Percentiles rank a stretch among this genome's conserved stretches.
Conservation (phyloP, 495 filamentous ascomycete species). For the Hypoxylon lenormandii region DNA sequence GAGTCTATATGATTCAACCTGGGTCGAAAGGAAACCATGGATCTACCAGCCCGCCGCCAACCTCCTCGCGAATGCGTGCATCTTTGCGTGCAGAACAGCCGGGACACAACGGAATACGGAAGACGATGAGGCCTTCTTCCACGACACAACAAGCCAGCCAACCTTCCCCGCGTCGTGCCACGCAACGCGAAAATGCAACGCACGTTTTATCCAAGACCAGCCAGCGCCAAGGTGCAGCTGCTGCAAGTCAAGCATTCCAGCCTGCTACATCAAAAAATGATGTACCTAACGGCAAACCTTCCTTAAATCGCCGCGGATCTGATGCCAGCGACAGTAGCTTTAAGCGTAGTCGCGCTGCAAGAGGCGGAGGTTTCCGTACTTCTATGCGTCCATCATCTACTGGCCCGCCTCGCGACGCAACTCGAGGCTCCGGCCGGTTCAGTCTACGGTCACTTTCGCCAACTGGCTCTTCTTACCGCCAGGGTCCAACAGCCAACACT, state of each 20-base stretch:
- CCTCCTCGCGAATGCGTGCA: constrained; percentile 52
- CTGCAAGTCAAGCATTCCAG: constrained; percentile 18
- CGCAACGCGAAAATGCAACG: constrained; percentile 24
- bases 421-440: constrained; percentile 50
- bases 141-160: constrained; percentile 33
- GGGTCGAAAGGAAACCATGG: constrained; percentile 53
- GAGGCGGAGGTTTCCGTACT: constrained; percentile 47
- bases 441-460: constrained; percentile 59
- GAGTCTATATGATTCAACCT: constrained; percentile 58
- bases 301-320: constrained; percentile 56
- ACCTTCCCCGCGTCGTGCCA: constrained; percentile 22
- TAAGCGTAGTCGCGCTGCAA: constrained; percentile 52
- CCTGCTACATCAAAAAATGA: constrained; percentile 19
- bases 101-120: constrained; percentile 50
- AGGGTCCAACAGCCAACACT: constrained; percentile 28
- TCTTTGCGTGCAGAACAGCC: constrained; percentile 54
- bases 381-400: constrained; percentile 57
- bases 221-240: constrained; percentile 7
- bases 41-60: constrained; percentile 6
- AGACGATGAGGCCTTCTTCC: constrained; percentile 49
- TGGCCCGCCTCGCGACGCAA: constrained; percentile 22
- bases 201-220: constrained; percentile 19
- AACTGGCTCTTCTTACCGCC: constrained; percentile 46
- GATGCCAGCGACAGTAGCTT: constrained; percentile 65
- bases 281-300: constrained; percentile 29